phyloP scores from a whole-genome alignment of 2,329 filamentous ascomycete genomes.

The Boeremia exigua region DNA sequence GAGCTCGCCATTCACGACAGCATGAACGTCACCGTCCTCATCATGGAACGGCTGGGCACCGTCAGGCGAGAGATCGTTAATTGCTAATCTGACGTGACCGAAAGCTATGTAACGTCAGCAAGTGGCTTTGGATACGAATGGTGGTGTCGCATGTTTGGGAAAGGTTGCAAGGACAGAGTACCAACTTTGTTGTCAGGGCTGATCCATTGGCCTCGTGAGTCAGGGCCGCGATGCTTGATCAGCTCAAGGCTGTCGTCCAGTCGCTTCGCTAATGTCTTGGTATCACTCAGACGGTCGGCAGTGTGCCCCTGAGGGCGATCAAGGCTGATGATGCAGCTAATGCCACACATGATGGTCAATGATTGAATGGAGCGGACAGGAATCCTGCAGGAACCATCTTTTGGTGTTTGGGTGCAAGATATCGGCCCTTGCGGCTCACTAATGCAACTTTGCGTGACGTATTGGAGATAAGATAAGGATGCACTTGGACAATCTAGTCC shows the following conservation, averaged over 20 bases:
- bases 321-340: constrained; percentile 14
- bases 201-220: constrained; percentile 54
- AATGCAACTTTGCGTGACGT: constrained; percentile 13
- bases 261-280: constrained; percentile 10
- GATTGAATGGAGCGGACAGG: neutral
- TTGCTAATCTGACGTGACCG: constrained; percentile 31
- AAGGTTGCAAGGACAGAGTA: constrained; percentile 26
- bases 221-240: constrained; percentile 55
- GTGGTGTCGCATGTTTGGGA: neutral
- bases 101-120: constrained; percentile 17
- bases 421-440: constrained; percentile 4
- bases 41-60: constrained; percentile 32
- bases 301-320: constrained; percentile 6
- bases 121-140: neutral
- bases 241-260: constrained; percentile 18
- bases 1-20: constrained; percentile 65
- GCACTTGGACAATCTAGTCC: neutral
- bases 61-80: constrained; percentile 28
- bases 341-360: constrained; percentile 12
- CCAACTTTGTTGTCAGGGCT: constrained; percentile 51
- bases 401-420: neutral
- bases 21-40: constrained; percentile 51
- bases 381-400: constrained; percentile 2
- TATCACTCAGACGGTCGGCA: neutral
- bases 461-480: constrained; percentile 8